These are phyloP conservation scores for Cercis canadensis DNA, from an alignment of 306 rosid species.

Conservation along the genomic window DNA sequence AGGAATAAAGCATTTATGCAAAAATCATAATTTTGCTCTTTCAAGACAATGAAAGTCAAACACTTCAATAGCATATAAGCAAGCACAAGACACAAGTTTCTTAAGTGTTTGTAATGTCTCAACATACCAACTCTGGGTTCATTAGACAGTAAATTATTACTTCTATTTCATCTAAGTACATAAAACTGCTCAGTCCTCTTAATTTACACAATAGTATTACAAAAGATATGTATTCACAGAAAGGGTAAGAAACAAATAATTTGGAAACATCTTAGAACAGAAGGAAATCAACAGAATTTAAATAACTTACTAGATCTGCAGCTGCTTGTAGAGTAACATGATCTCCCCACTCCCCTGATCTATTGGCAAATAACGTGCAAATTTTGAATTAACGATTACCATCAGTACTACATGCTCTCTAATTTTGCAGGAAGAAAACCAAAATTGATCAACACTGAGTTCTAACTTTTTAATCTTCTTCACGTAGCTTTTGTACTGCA, in stretches of 20 bases:
- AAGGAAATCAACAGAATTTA: constrained; percentile 9
- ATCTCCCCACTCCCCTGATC: constrained; percentile 99
- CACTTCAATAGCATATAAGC: too few relatives aligned
- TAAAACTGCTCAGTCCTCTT: neutral
- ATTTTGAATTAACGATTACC: constrained; percentile 41
- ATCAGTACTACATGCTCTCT: constrained; percentile 35
- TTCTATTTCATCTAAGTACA: constrained; percentile 10
- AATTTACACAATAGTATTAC: constrained; percentile 1
- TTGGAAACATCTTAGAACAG: constrained; percentile 3
- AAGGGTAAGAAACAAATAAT: neutral
- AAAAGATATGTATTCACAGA: neutral
- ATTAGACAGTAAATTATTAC: too few relatives aligned
- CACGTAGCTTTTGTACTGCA: constrained; percentile 83
- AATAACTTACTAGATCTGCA: constrained; percentile 82
- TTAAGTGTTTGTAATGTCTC: too few relatives aligned
- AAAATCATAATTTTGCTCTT: too few relatives aligned
- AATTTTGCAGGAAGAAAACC: constrained; percentile 38
- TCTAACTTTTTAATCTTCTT: constrained; percentile 91
- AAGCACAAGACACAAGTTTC: too few relatives aligned
- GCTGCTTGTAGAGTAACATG: constrained; percentile 97
- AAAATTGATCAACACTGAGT: constrained; percentile 45
- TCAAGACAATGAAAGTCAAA: too few relatives aligned
- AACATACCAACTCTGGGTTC: too few relatives aligned
- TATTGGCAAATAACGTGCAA: constrained; percentile 48
- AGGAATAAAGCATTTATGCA: too few relatives aligned